These are phyloP conservation scores for Ophiostoma sp. DNA, from an alignment of 2,329 filamentous ascomycete genomes.

Conservation along the genomic window DNA sequence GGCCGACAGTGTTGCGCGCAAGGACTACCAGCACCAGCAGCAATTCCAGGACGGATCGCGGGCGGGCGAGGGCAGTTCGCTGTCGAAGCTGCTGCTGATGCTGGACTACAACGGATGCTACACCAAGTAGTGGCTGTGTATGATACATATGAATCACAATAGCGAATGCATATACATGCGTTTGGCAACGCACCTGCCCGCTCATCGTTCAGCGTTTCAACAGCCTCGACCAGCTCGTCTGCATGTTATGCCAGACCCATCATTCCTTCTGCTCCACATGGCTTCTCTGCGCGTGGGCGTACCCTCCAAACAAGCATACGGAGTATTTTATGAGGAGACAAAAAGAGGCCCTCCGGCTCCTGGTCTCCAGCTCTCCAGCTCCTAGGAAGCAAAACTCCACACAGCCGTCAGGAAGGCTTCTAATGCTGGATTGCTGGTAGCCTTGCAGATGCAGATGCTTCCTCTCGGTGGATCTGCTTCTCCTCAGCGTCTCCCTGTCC, in stretches of 20 bases:
- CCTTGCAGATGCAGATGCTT: too few species aligned
- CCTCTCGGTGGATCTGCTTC: too few species aligned
- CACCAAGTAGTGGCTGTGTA: background rate
- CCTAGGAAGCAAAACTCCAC: conserved; percentile 1
- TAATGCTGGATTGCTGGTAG: background rate
- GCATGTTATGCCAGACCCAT: background rate
- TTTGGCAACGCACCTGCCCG: too few species aligned
- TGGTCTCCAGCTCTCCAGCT: background rate
- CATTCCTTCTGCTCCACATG: background rate
- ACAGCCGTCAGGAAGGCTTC: background rate
- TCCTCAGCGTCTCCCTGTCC: too few species aligned
- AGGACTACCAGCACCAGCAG: conserved; percentile 27
- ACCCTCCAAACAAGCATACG: background rate
- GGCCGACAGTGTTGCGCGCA: conserved; percentile 36
- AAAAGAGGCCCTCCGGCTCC: background rate
- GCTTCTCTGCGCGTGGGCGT: background rate
- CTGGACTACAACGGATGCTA: conserved; percentile 31
- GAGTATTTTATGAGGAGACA: too few species aligned
- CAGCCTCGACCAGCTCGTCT: too few species aligned
- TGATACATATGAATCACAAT: too few species aligned
- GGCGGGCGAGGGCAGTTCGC: conserved; percentile 25
- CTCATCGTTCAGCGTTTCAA: too few species aligned
- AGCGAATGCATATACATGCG: too few species aligned
- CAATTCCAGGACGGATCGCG: conserved; percentile 21
- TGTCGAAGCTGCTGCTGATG: conserved; percentile 30